Percentiles rank a stretch among this genome's conserved stretches.
Conservation (phyloP, 176 grass and related monocot genomes). For the Tillandsia fasciculata region DNA sequence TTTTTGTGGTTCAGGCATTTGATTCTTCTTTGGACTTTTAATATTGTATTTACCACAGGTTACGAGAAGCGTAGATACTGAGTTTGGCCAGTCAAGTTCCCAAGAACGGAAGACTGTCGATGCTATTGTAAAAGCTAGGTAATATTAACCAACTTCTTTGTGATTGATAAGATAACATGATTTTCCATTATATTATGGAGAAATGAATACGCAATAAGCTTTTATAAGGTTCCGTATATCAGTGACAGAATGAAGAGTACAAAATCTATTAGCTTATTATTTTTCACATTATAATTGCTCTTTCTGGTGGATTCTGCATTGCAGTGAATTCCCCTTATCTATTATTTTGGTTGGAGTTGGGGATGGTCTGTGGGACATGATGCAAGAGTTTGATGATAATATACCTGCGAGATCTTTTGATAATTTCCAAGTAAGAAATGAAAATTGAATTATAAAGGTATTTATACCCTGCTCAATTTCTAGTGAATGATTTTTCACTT, state of each 20-base stretch:
- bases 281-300: neutral
- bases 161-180: neutral
- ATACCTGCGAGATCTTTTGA: conserved; percentile 62
- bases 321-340: conserved; percentile 60
- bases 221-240: neutral
- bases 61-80: conserved; percentile 79
- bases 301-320: conserved; percentile 9
- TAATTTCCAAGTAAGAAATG: conserved; percentile 44
- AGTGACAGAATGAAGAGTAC: neutral
- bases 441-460: neutral
- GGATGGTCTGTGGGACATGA: conserved; percentile 69
- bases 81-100: conserved; percentile 58
- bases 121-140: conserved; percentile 92
- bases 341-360: conserved; percentile 62
- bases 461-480: neutral
- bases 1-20: neutral
- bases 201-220: neutral
- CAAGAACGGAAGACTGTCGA: conserved; percentile 88
- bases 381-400: conserved; percentile 66
- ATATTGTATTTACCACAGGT: conserved; percentile 49
- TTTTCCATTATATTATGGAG: neutral
- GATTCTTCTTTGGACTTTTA: neutral
- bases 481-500: neutral
- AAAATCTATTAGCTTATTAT: neutral
- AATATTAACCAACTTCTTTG: conserved; percentile 13